phyloP scores from a whole-genome alignment of 306 rosid species.

The Lathyrus oleraceus region DNA sequence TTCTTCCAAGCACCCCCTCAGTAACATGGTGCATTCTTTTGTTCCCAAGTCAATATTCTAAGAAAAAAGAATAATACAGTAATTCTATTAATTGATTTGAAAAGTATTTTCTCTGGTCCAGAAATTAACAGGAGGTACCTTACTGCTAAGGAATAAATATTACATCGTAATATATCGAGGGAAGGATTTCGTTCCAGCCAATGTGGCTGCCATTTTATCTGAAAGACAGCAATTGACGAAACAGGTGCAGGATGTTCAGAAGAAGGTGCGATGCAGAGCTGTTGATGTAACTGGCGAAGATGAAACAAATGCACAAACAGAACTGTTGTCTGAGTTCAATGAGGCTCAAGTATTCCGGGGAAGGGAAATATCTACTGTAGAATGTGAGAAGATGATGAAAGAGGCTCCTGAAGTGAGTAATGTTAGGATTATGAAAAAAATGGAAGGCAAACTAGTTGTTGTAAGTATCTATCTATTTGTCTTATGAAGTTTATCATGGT shows the following conservation, averaged over 20 bases:
- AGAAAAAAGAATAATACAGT: not conserved
- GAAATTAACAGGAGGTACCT: slow-evolving; percentile 89
- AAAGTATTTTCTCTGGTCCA: slow-evolving; percentile 43
- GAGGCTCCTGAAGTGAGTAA: slow-evolving; percentile 66
- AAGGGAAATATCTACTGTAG: slow-evolving; percentile 71
- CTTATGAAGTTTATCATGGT: slow-evolving; percentile 37
- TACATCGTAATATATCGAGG: slow-evolving; percentile 90
- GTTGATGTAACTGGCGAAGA: slow-evolving; percentile 44
- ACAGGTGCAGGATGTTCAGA: slow-evolving; percentile 80
- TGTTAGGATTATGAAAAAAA: slow-evolving; percentile 60
- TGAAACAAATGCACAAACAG: slow-evolving; percentile 68
- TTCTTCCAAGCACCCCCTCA: not conserved
- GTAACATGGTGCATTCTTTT: slow-evolving; percentile 13
- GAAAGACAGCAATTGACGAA: slow-evolving; percentile 78
- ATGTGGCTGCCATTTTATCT: slow-evolving; percentile 70
- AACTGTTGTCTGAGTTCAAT: slow-evolving; percentile 79
- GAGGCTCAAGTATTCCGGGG: slow-evolving; percentile 89
- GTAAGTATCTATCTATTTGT: slow-evolving; percentile 59
- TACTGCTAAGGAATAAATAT: slow-evolving; percentile 86
- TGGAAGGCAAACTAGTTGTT: slow-evolving; percentile 68
- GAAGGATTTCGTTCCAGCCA: slow-evolving; percentile 87
- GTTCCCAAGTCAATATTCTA: slow-evolving; percentile 18
- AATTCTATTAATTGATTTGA: slow-evolving; percentile 29
- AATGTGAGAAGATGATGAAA: slow-evolving; percentile 73
- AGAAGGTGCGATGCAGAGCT: slow-evolving; percentile 52